A percentile compares a stretch with the other conserved stretches of the same genome.
Evolutionary conservation across 768 basidiomycete genomes (phyloP).

Genomic region (Crassisporium funariophilum): DNA sequence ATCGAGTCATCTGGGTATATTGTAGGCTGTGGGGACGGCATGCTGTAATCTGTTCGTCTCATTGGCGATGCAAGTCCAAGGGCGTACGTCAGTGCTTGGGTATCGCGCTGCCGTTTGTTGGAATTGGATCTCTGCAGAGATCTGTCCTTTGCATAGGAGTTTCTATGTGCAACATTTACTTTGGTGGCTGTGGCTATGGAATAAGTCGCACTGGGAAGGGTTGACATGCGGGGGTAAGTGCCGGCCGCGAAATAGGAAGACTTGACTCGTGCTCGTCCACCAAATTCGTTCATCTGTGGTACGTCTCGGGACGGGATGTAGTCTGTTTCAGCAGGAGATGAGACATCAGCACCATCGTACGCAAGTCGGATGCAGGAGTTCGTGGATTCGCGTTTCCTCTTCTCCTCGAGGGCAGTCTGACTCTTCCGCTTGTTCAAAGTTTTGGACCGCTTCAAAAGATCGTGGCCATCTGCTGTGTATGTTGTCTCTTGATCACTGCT

Average conservation of each 20-base stretch:
- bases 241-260: constrained; percentile 66
- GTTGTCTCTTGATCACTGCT: constrained; percentile 30
- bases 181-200: constrained; percentile 37
- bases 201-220: constrained; percentile 37
- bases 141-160: constrained; percentile 24
- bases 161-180: constrained; percentile 30
- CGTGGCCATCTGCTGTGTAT: constrained; percentile 45
- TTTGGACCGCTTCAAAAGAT: constrained; percentile 39
- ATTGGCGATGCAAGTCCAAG: constrained; percentile 43
- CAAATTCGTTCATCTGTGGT: constrained; percentile 31
- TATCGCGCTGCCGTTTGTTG: constrained; percentile 44
- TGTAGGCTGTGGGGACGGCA: constrained; percentile 58
- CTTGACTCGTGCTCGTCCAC: constrained; percentile 68
- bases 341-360: constrained; percentile 56
- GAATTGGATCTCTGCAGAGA: constrained; percentile 43
- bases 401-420: constrained; percentile 23
- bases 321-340: constrained; percentile 38
- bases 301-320: constrained; percentile 28
- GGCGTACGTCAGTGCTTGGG: constrained; percentile 36
- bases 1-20: constrained; percentile 75
- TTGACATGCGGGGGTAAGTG: constrained; percentile 55
- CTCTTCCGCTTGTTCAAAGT: constrained; percentile 27
- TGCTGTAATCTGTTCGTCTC: constrained; percentile 34
- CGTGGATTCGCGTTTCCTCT: constrained; percentile 30
- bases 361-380: constrained; percentile 38